Evolutionary conservation across 805 yeast species (phyloP).

Genomic region (Zygosaccharomyces bisporus): DNA sequence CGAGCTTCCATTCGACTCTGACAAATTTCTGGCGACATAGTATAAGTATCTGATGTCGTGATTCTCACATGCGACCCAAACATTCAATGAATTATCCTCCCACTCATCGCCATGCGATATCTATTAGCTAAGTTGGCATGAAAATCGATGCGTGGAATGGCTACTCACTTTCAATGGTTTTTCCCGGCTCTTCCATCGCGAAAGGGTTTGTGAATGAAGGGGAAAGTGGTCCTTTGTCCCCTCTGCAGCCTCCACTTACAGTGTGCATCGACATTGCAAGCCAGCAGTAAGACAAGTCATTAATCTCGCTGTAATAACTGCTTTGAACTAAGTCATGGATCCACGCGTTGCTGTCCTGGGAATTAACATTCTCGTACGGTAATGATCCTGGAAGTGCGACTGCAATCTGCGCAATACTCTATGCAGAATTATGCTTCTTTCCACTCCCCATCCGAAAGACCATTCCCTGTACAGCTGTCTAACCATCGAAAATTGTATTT

Average conservation of each 20-base stretch:
- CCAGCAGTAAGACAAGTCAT: constrained; percentile 60
- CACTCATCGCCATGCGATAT: constrained; percentile 57
- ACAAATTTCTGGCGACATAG: constrained; percentile 34
- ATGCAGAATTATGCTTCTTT: constrained; percentile 32
- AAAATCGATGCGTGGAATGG: constrained; percentile 43
- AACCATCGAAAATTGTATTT: constrained; percentile 53
- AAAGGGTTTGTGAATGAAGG: constrained; percentile 48
- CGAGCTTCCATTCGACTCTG: constrained; percentile 37
- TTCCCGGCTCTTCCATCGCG: constrained; percentile 42
- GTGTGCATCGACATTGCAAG: constrained; percentile 49
- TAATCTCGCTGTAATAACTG: constrained; percentile 55
- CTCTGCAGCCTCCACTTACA: constrained; percentile 42
- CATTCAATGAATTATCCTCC: constrained; percentile 65
- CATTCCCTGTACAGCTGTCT: constrained; percentile 54
- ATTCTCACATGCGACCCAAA: constrained; percentile 45
- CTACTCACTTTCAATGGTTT: constrained; percentile 45
- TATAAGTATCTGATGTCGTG: constrained; percentile 11
- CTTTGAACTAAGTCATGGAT: constrained; percentile 46
- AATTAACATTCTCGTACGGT: constrained; percentile 44
- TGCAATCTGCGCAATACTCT: constrained; percentile 38
- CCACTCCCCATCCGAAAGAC: constrained; percentile 46
- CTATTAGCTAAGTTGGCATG: constrained; percentile 40
- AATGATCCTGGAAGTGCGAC: constrained; percentile 33
- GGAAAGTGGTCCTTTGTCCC: constrained; percentile 42
- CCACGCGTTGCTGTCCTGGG: constrained; percentile 62